A percentile compares a stretch with the other conserved stretches of the same genome.
Conservation (phyloP, 306 rosid species). For the Pyrus pyrifolia region DNA sequence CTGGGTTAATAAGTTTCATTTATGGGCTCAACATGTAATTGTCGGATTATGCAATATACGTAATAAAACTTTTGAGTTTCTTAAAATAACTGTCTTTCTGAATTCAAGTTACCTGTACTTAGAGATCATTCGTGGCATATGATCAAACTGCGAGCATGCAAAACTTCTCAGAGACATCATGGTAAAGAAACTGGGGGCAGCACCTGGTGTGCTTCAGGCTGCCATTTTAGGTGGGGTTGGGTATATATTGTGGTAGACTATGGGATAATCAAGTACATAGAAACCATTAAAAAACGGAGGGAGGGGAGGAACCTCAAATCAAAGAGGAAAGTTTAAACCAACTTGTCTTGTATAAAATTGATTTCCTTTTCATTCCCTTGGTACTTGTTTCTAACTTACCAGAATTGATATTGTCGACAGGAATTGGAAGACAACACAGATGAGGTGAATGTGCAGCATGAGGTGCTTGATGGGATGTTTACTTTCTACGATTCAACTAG, state of each 20-base stretch:
- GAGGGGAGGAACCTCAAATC: neutral
- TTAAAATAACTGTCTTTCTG: neutral
- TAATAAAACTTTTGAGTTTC: neutral
- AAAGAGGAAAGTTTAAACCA: neutral
- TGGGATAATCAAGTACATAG: neutral
- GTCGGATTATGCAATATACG: neutral
- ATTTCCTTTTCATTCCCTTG: neutral
- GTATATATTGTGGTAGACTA: neutral
- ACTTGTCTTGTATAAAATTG: neutral
- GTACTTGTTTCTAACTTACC: neutral
- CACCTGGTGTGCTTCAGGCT: neutral
- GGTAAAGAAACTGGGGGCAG: neutral
- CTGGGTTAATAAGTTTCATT: neutral
- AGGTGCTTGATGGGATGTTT: slow-evolving; percentile 76
- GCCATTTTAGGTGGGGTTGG: neutral
- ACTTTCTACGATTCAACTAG: slow-evolving; percentile 75
- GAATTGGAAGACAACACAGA: slow-evolving; percentile 84
- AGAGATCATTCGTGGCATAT: neutral
- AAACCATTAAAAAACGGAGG: neutral
- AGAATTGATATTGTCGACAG: slow-evolving; percentile 28
- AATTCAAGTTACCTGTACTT: neutral
- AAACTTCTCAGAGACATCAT: neutral
- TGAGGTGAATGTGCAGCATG: slow-evolving; percentile 75
- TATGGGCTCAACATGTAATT: neutral
- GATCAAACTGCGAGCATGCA: neutral